Conservation (phyloP, 2,329 filamentous ascomycete species). For the Colletotrichum eremochloae region DNA sequence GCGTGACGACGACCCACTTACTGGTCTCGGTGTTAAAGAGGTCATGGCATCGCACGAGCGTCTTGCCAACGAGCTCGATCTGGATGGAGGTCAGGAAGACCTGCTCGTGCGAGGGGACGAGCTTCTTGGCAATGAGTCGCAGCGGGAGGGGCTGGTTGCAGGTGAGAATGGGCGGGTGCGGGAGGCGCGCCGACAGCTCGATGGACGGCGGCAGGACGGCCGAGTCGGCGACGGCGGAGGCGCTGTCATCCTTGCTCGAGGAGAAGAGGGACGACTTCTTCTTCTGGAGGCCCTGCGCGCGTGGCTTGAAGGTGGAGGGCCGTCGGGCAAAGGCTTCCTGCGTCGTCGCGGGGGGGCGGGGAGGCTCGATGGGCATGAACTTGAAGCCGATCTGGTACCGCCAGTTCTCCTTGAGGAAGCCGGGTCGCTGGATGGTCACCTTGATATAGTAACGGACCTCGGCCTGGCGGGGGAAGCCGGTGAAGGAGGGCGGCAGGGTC, state of each 20-base stretch:
- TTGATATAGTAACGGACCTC: conserved; percentile 97
- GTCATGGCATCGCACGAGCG: conserved; percentile 83
- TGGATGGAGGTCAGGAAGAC: conserved; percentile 85
- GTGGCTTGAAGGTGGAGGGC: conserved; percentile 69
- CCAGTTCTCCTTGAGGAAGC: conserved; percentile 92
- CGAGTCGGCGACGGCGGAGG: conserved; percentile 42
- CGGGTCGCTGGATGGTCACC: conserved; percentile 90
- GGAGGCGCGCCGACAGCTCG: conserved; percentile 83
- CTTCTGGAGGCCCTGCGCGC: conserved; percentile 52
- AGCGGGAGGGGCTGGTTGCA: conserved; percentile 90
- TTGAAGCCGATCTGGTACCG: conserved; percentile 78
- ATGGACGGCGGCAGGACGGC: conserved; percentile 73
- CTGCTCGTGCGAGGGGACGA: conserved; percentile 75
- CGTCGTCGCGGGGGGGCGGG: conserved; percentile 73
- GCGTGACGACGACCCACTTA: conserved; percentile 81
- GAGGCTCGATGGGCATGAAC: conserved; percentile 93
- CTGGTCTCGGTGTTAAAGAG: conserved; percentile 77
- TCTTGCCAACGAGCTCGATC: conserved; percentile 84
- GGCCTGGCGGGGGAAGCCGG: conserved; percentile 87
- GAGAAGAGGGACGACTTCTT: conserved; percentile 74
- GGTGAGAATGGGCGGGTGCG: conserved; percentile 88
- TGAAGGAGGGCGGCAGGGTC: conserved; percentile 89
- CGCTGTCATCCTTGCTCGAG: conserved; percentile 45
- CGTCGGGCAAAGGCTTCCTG: conserved; percentile 89
- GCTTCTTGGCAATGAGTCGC: conserved; percentile 82